phyloP scores from a whole-genome alignment of 2,329 filamentous ascomycete genomes.

The Graphiopsis chlorocephala region DNA sequence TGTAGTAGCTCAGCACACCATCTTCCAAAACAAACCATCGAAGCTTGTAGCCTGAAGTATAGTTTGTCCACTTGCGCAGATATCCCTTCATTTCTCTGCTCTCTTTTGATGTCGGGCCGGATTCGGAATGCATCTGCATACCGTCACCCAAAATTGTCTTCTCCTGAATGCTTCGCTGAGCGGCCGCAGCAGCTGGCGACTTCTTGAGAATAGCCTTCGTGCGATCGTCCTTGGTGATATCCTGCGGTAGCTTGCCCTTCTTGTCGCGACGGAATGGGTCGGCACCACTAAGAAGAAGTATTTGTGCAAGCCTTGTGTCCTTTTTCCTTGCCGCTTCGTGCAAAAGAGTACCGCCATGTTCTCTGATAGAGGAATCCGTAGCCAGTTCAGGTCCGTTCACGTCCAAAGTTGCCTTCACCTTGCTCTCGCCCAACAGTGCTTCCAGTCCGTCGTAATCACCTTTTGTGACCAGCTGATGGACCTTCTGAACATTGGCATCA shows the following conservation, averaged over 20 bases:
- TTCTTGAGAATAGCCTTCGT: slow-evolving; percentile 87
- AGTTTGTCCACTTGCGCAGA: slow-evolving; percentile 99
- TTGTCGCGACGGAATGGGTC: slow-evolving; percentile 94
- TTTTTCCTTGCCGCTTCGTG: slow-evolving; percentile 89
- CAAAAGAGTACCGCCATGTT: slow-evolving; percentile 84
- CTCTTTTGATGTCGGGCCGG: slow-evolving; percentile 70
- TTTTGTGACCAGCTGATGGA: slow-evolving; percentile 72
- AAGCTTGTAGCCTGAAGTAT: slow-evolving; percentile 93
- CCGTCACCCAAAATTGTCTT: slow-evolving; percentile 86
- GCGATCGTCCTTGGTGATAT: slow-evolving; percentile 91
- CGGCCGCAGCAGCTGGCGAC: slow-evolving; percentile 89
- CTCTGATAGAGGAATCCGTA: slow-evolving; percentile 72
- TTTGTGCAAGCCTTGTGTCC: slow-evolving; percentile 83
- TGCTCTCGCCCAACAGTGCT: slow-evolving; percentile 75
- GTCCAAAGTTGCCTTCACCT: slow-evolving; percentile 82
- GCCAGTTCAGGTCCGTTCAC: slow-evolving; percentile 89
- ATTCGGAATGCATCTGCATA: slow-evolving; percentile 46
- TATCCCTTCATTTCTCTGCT: slow-evolving; percentile 97
- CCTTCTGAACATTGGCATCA: slow-evolving; percentile 77
- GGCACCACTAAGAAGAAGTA: slow-evolving; percentile 87
- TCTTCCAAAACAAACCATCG: slow-evolving; percentile 98
- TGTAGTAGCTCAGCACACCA: slow-evolving; percentile 97
- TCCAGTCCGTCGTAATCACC: slow-evolving; percentile 77
- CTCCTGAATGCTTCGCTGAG: slow-evolving; percentile 93
- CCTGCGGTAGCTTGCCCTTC: slow-evolving; percentile 92